phyloP scores from a whole-genome alignment of 768 basidiomycete genomes.

The Phylloporus scabripes region DNA sequence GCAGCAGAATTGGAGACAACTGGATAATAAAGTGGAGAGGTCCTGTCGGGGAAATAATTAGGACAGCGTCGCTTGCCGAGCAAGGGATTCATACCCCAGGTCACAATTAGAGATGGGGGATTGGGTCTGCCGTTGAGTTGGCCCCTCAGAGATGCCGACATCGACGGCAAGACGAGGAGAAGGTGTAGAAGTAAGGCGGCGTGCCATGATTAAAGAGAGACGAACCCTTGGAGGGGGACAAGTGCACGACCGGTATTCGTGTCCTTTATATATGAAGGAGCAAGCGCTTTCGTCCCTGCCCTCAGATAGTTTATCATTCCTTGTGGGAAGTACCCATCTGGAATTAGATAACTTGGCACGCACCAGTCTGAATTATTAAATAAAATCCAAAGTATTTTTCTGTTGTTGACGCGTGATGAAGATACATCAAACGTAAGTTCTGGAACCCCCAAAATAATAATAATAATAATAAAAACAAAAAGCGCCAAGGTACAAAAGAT shows the following conservation, averaged over 20 bases:
- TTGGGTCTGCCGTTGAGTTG: not conserved
- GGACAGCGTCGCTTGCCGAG: not conserved
- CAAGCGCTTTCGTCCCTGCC: not conserved
- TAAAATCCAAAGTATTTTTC: not conserved
- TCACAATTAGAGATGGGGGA: not conserved
- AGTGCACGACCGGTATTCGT: not conserved
- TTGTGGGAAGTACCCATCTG: not conserved
- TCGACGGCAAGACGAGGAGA: not conserved
- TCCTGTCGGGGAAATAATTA: not conserved
- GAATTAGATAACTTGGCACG: not conserved
- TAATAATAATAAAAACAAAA: not conserved
- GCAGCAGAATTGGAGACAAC: not conserved
- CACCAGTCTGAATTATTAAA: not conserved
- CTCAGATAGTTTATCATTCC: not conserved
- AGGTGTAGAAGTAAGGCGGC: not conserved
- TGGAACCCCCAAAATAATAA: not conserved
- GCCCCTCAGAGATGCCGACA: not conserved
- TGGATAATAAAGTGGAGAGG: not conserved
- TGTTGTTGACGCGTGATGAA: too few relatives aligned
- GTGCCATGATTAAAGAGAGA: not conserved
- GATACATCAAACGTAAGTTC: not conserved
- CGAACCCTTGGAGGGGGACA: not conserved
- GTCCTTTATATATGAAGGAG: not conserved
- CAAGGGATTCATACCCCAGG: constrained; percentile 1
- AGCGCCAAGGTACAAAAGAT: not conserved